A percentile compares a stretch with the other conserved stretches of the same genome.
These are phyloP conservation scores for Schizosaccharomyces cryophilus DNA, from an alignment of 805 yeast species.

Conservation along the genomic window DNA sequence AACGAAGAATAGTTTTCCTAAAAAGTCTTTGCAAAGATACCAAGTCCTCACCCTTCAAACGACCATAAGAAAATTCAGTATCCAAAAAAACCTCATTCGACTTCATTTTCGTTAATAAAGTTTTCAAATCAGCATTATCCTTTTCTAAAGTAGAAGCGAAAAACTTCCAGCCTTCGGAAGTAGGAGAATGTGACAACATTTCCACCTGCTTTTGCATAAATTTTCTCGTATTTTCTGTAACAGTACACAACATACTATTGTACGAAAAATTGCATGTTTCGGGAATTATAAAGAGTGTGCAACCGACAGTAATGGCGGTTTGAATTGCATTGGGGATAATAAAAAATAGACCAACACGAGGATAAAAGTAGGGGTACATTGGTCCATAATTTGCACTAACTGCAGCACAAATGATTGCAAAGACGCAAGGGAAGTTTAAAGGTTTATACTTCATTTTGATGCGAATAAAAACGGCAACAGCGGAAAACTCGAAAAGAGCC, in stretches of 20 bases:
- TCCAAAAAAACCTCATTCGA: neutral
- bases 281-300: neutral
- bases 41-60: neutral
- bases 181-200: neutral
- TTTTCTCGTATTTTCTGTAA: neutral
- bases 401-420: neutral
- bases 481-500: neutral
- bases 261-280: neutral
- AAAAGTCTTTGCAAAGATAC: neutral
- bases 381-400: neutral
- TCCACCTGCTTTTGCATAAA: neutral
- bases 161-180: neutral
- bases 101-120: neutral
- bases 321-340: neutral
- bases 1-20: neutral
- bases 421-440: neutral
- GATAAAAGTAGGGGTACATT: neutral
- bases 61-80: conserved; percentile 1
- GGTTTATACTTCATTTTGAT: conserved; percentile 1
- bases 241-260: neutral
- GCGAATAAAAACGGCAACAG: neutral
- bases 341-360: neutral
- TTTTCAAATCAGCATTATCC: neutral
- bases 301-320: conserved; percentile 1
- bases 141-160: neutral